phyloP scores from a whole-genome alignment of 2,329 filamentous ascomycete genomes.

The Pseudocercospora ulei region DNA sequence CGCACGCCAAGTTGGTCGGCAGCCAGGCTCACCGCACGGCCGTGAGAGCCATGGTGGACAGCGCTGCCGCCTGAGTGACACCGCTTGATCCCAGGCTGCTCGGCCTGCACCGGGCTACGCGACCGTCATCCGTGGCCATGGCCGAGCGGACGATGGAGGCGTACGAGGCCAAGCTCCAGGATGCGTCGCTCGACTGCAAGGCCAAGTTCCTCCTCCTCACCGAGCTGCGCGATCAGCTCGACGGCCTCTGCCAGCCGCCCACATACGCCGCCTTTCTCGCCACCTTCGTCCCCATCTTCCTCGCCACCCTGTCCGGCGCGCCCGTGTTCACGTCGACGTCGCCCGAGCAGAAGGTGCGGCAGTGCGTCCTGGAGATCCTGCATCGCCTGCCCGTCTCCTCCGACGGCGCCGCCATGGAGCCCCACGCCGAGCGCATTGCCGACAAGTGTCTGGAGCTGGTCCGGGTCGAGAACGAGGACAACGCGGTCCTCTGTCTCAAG shows the following conservation, averaged over 20 bases:
- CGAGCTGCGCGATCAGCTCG: constrained; percentile 81
- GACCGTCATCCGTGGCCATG: constrained; percentile 25
- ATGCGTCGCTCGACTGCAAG: constrained; percentile 55
- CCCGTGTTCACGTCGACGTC: constrained; percentile 88
- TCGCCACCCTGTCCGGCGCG: constrained; percentile 70
- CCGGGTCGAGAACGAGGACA: constrained; percentile 91
- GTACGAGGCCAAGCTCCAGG: constrained; percentile 42
- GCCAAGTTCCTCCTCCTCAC: constrained; percentile 71
- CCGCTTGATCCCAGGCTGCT: constrained; percentile 5
- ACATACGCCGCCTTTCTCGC: constrained; percentile 74
- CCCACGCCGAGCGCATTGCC: constrained; percentile 77
- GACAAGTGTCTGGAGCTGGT: constrained; percentile 84
- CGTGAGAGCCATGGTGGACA: neutral
- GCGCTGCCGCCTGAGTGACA: constrained; percentile 5
- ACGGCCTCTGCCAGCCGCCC: constrained; percentile 69
- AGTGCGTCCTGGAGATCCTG: constrained; percentile 87
- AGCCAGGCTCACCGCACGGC: too few species aligned
- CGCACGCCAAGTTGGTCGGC: too few species aligned
- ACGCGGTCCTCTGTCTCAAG: constrained; percentile 96
- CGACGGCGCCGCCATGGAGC: constrained; percentile 63
- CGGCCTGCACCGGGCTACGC: constrained; percentile 10
- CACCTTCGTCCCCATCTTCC: constrained; percentile 81
- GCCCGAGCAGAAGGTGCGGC: constrained; percentile 85
- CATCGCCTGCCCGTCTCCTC: constrained; percentile 68
- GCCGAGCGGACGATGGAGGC: constrained; percentile 40